Base-by-base conservation (phyloP, 2,329 filamentous ascomycete genomes). In the Lojkania enalia region DNA sequence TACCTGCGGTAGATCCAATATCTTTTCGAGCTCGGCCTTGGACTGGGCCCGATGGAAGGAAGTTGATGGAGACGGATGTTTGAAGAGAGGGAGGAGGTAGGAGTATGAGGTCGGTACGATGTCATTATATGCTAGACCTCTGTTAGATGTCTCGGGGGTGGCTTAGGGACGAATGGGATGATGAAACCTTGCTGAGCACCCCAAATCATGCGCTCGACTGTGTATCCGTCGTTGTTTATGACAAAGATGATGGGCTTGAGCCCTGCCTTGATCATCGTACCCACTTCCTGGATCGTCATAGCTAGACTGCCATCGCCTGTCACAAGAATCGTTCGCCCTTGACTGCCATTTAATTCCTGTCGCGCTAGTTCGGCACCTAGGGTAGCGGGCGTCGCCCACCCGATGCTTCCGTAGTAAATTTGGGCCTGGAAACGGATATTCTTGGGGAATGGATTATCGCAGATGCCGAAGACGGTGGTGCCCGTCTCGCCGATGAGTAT, bases 241-340 rank as follows among this genome's bases (percentile, higher is more conserved):
- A 77, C 57, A 46, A 77, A 67, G 5, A 76, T 60, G 4, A 74
- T 52, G 1, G 62, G 57, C 5, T 62, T 62, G 14, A 69, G 53
- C 5, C 66, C 53, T 1, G 65, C 55, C 39, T 64, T 64, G 53
- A 87, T 80, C 55, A 86, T 85, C 2, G 81, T 84, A 9, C 79
- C 78, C 3, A 88, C 69, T 51, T 86, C 83, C 59, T 87, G 84
- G 0, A 77, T 82, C 0, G 83, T 87, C 69, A 87, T 79, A 51
- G 85, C 79, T 46, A 87, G 77, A 49, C 81, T 83, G 3, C 83
- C 84, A 40, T 85, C 83, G 4, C 82, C 83, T 23, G 83, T 83
- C 48, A 83, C 74, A 1, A 85, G 66, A 7, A 84, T 73, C 0
- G 81, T 79, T 42, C 79, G 45, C 4, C 65, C 60, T 9, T 33